These are phyloP conservation scores for Chalciporus piperatus DNA, from an alignment of 768 basidiomycete genomes.

Conservation along the genomic window DNA sequence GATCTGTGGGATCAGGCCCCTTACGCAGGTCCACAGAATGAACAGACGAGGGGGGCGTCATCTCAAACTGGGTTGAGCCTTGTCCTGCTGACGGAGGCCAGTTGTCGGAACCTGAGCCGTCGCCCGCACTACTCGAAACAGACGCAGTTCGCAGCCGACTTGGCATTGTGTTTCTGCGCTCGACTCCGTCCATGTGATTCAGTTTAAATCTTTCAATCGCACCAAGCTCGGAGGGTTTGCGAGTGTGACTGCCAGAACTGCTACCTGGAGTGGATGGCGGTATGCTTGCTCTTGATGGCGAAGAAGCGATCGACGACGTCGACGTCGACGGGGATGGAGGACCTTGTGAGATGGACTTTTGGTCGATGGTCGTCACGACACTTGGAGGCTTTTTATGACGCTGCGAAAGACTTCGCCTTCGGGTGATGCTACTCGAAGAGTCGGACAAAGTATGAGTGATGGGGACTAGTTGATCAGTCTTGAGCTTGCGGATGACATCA, in stretches of 20 bases:
- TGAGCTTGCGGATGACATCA: slow-evolving; percentile 93
- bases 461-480: slow-evolving; percentile 84
- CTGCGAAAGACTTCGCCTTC: slow-evolving; percentile 80
- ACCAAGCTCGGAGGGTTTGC: slow-evolving; percentile 89
- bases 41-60: slow-evolving; percentile 81
- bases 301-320: slow-evolving; percentile 87
- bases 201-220: slow-evolving; percentile 87
- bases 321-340: slow-evolving; percentile 93
- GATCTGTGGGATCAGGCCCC: slow-evolving; percentile 75
- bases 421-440: slow-evolving; percentile 51
- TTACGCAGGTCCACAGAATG: slow-evolving; percentile 78
- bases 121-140: slow-evolving; percentile 77
- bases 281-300: slow-evolving; percentile 73
- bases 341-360: slow-evolving; percentile 60
- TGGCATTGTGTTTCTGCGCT: slow-evolving; percentile 81
- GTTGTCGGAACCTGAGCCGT: slow-evolving; percentile 73
- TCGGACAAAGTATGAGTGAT: slow-evolving; percentile 73
- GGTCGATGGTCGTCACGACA: slow-evolving; percentile 68
- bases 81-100: slow-evolving; percentile 62
- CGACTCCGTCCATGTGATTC: slow-evolving; percentile 72
- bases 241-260: slow-evolving; percentile 51
- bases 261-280: slow-evolving; percentile 72
- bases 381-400: slow-evolving; percentile 77
- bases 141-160: slow-evolving; percentile 86
- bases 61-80: slow-evolving; percentile 50